Evolutionary conservation across 805 yeast species (phyloP).

Genomic region (Debaryomyces castellii): DNA sequence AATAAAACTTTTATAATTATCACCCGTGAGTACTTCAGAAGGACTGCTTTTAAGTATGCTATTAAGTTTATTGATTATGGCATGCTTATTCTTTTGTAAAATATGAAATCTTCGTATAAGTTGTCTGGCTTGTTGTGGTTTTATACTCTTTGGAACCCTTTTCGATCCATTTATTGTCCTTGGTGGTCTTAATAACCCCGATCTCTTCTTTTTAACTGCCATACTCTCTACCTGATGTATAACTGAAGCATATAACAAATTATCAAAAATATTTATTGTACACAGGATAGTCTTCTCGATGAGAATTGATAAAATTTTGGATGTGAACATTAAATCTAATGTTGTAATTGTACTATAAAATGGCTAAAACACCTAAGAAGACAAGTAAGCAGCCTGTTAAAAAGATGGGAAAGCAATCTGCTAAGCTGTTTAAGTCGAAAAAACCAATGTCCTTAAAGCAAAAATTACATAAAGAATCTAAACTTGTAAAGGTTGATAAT

Average conservation of each 20-base stretch:
- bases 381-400: not conserved
- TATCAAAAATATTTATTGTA: not conserved
- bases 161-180: slow-evolving; percentile 30
- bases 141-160: slow-evolving; percentile 46
- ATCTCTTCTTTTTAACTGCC: slow-evolving; percentile 12
- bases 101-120: slow-evolving; percentile 78
- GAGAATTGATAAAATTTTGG: not conserved
- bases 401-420: not conserved
- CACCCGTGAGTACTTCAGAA: slow-evolving; percentile 17
- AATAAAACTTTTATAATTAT: slow-evolving; percentile 15
- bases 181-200: slow-evolving; percentile 29
- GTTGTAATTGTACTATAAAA: not conserved
- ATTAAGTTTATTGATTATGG: slow-evolving; percentile 34
- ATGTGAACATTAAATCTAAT: not conserved
- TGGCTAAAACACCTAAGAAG: not conserved
- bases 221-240: not conserved
- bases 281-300: slow-evolving; percentile 2
- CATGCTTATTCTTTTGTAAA: slow-evolving; percentile 54
- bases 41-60: slow-evolving; percentile 3
- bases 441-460: slow-evolving; percentile 27
- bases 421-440: not conserved
- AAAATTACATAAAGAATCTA: slow-evolving; percentile 29
- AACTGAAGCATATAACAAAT: not conserved
- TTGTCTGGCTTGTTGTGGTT: slow-evolving; percentile 70
- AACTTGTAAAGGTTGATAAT: slow-evolving; percentile 48